These are phyloP conservation scores for Cryptococcus deneoformans DNA, from an alignment of 1,284 basidiomycete genomes.

Conservation along the genomic window DNA sequence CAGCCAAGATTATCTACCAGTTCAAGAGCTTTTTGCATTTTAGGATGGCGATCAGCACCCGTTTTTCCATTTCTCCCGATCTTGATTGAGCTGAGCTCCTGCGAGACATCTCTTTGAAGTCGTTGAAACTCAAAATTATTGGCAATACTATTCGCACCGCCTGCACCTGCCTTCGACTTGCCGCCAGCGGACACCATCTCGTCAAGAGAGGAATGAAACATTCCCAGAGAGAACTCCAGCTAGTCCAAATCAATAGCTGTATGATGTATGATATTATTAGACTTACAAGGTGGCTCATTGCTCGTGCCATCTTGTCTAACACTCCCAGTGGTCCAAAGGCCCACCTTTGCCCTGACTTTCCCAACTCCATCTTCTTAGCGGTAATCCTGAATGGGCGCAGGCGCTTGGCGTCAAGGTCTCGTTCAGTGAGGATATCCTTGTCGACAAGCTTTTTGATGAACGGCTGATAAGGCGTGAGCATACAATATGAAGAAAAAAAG, in stretches of 20 bases:
- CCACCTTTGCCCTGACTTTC: slow-evolving; percentile 25
- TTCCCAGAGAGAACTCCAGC: slow-evolving; percentile 77
- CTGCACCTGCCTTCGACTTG: slow-evolving; percentile 40
- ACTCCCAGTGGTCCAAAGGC: slow-evolving; percentile 23
- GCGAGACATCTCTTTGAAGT: slow-evolving; percentile 43
- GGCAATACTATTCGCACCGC: slow-evolving; percentile 26
- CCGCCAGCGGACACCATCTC: slow-evolving; percentile 45
- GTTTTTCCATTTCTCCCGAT: slow-evolving; percentile 46
- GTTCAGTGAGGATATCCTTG: slow-evolving; percentile 35
- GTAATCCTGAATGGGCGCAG: slow-evolving; percentile 41
- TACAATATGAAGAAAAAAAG: not conserved
- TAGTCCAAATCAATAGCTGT: slow-evolving; percentile 36
- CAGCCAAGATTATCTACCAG: slow-evolving; percentile 49
- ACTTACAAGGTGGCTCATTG: slow-evolving; percentile 76
- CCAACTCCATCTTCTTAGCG: slow-evolving; percentile 36
- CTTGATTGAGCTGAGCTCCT: slow-evolving; percentile 37
- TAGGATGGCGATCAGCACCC: slow-evolving; percentile 66
- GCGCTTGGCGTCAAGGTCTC: slow-evolving; percentile 40
- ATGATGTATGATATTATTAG: not conserved
- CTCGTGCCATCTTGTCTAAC: slow-evolving; percentile 60
- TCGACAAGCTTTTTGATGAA: slow-evolving; percentile 39
- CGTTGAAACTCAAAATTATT: slow-evolving; percentile 46
- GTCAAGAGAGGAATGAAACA: slow-evolving; percentile 66
- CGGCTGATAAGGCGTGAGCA: slow-evolving; percentile 27
- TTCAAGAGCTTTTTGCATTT: slow-evolving; percentile 79